Evolutionary conservation across 2,329 filamentous ascomycete genomes (phyloP).

Genomic region (Tympanopsis confertula): DNA sequence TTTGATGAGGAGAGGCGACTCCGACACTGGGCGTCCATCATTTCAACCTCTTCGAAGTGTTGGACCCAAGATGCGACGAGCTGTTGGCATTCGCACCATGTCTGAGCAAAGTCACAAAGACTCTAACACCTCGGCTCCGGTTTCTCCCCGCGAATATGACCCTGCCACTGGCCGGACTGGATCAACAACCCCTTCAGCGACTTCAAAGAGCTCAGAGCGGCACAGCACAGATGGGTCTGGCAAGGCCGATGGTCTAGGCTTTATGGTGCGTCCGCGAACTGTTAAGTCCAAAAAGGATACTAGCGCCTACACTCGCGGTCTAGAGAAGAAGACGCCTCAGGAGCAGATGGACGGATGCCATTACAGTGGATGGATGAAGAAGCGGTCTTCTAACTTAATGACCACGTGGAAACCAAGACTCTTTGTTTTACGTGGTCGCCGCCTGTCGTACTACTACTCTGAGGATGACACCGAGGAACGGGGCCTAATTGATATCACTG

Average conservation of each 20-base stretch:
- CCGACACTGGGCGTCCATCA: background rate
- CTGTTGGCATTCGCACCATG: conserved; percentile 41
- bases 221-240: conserved; percentile 35
- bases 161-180: conserved; percentile 39
- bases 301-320: conserved; percentile 51
- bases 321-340: conserved; percentile 46
- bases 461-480: conserved; percentile 54
- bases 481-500: conserved; percentile 55
- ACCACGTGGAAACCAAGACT: conserved; percentile 57
- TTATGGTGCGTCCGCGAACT: conserved; percentile 18
- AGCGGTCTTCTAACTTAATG: conserved; percentile 53
- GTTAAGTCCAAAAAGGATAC: conserved; percentile 49
- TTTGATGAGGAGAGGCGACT: conserved; percentile 11
- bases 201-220: conserved; percentile 44
- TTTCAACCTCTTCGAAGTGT: conserved; percentile 19
- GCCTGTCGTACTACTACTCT: conserved; percentile 55
- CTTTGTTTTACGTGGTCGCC: conserved; percentile 50
- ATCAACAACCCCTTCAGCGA: conserved; percentile 50
- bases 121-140: too few relatives aligned
- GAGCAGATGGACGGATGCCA: conserved; percentile 50
- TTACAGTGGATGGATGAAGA: conserved; percentile 61
- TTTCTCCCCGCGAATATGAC: too few relatives aligned
- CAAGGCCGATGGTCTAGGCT: conserved; percentile 26
- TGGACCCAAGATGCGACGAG: conserved; percentile 27
- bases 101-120: too few relatives aligned